Percentiles rank a stretch among this genome's conserved stretches.
Evolutionary conservation across 441 rosid species (phyloP).

Genomic region (Pelargonium cotyledonis): DNA sequence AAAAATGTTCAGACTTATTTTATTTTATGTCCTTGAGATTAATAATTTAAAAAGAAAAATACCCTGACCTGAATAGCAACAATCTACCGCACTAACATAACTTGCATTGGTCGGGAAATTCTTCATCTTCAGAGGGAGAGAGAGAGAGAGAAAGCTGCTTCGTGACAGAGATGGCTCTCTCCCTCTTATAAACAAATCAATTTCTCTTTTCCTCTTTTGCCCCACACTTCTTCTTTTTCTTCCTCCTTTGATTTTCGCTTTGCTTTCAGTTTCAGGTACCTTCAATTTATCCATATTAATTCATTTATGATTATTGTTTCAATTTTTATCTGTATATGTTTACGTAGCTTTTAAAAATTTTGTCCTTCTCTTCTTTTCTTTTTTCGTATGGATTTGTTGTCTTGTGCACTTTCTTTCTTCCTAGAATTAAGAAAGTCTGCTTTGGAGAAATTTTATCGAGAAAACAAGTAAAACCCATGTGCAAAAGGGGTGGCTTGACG

Average conservation of each 20-base stretch:
- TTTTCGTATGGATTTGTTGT: not conserved
- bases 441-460: not conserved
- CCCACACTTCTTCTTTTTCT: not conserved
- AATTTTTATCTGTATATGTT: not conserved
- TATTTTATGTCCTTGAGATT: no score
- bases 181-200: conserved; percentile 10
- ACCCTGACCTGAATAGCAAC: no score
- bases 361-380: not conserved
- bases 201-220: not conserved
- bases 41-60: no score
- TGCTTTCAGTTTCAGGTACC: conserved; percentile 1
- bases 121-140: not conserved
- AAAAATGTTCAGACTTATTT: no score
- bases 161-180: conserved; percentile 11
- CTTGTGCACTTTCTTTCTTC: not conserved
- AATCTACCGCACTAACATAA: not conserved
- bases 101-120: conserved; percentile 5
- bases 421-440: no score
- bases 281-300: not conserved
- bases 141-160: conserved; percentile 16
- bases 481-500: not conserved
- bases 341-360: not conserved
- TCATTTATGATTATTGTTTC: not conserved
- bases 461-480: not conserved
- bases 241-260: not conserved